Percentiles rank a stretch among this genome's conserved stretches.
phyloP scores from a whole-genome alignment of 306 rosid species.

The Alnus glutinosa region DNA sequence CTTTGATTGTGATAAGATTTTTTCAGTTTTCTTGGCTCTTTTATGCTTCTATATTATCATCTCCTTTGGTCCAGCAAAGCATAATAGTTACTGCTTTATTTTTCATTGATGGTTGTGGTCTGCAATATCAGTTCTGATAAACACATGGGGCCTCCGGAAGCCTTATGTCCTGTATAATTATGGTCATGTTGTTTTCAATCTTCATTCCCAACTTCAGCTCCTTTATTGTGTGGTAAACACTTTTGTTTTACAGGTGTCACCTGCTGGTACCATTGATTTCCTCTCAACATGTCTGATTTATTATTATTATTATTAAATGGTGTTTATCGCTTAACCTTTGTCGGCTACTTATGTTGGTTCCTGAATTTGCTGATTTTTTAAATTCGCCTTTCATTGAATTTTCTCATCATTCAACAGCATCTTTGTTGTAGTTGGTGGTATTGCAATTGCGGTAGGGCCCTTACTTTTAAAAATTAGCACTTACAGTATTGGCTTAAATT shows the following conservation, averaged over 20 bases:
- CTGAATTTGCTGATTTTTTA: neutral
- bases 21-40: neutral
- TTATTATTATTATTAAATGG: no score
- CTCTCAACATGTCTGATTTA: neutral
- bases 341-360: neutral
- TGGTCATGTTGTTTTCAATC: neutral
- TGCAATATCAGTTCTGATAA: neutral
- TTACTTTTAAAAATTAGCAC: neutral
- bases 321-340: no score
- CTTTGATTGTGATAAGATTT: neutral
- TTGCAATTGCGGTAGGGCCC: conserved; percentile 4
- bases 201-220: neutral
- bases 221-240: neutral
- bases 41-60: neutral
- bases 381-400: neutral
- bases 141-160: neutral
- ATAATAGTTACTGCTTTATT: neutral
- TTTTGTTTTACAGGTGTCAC: neutral
- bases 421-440: neutral
- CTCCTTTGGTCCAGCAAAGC: neutral
- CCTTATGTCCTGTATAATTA: neutral
- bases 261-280: neutral
- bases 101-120: neutral
- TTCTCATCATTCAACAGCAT: neutral
- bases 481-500: neutral